A percentile compares a stretch with the other conserved stretches of the same genome.
Evolutionary conservation across 148 eudicot species (phyloP).

Genomic region (Bassia scoparia): DNA sequence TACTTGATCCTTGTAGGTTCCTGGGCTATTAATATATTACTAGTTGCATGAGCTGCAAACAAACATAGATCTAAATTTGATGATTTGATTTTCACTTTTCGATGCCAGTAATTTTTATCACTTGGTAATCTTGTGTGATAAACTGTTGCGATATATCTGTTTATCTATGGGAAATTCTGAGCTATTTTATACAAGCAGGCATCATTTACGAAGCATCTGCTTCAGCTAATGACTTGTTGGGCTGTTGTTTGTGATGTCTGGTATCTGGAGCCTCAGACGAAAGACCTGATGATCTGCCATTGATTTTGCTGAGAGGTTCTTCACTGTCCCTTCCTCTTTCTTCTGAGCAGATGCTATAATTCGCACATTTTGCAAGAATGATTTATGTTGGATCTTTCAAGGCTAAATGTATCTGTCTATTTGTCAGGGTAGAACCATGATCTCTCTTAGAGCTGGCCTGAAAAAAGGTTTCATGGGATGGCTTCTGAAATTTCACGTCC

Average conservation of each 20-base stretch:
- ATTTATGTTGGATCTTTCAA: neutral
- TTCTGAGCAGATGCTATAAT: no score
- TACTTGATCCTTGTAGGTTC: neutral
- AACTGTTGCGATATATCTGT: neutral
- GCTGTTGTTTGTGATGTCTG: conserved; percentile 99
- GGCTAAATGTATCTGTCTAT: conserved; percentile 6
- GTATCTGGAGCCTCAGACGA: conserved; percentile 94
- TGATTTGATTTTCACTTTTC: no score
- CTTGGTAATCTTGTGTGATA: no score
- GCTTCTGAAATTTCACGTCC: conserved; percentile 91
- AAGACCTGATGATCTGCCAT: conserved; percentile 92
- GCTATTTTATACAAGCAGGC: conserved; percentile 53
- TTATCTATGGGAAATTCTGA: neutral
- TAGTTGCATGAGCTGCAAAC: neutral
- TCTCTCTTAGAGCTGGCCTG: conserved; percentile 87
- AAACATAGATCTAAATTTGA: neutral
- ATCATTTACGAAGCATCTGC: conserved; percentile 90
- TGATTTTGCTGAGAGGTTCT: conserved; percentile 96
- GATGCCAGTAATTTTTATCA: no score
- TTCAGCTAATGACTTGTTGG: conserved; percentile 99
- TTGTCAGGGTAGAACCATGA: conserved; percentile 68
- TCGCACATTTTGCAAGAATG: no score
- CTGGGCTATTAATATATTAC: neutral
- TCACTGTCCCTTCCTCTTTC: neutral
- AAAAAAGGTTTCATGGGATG: conserved; percentile 98